These are phyloP conservation scores for Rhytidhysteron rufulum DNA, from an alignment of 2,329 filamentous ascomycete species.

Conservation along the genomic window DNA sequence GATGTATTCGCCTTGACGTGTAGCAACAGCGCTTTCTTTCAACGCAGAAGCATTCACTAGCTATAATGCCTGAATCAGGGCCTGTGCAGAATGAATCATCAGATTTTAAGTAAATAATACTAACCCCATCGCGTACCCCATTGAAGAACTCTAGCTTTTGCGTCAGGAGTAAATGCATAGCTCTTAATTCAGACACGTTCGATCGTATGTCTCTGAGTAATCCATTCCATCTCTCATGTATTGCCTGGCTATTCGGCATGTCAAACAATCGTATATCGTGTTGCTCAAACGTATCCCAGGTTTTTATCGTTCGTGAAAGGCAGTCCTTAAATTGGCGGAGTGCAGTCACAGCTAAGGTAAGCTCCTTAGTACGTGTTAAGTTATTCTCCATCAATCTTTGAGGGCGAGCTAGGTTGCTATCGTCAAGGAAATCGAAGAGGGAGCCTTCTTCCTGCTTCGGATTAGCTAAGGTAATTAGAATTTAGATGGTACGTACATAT, in stretches of 20 bases:
- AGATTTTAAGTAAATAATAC: neutral
- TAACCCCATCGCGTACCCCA: conserved; percentile 4
- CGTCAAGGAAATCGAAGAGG: neutral
- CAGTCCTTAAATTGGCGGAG: conserved; percentile 3
- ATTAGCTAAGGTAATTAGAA: neutral
- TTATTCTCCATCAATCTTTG: too few relatives aligned
- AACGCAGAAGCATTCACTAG: conserved; percentile 1
- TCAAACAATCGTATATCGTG: neutral
- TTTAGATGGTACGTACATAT: conserved; percentile 1
- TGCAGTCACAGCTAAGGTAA: conserved; percentile 2
- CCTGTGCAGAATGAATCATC: too few relatives aligned
- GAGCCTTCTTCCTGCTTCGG: neutral
- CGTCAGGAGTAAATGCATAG: neutral
- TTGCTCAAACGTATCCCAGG: conserved; percentile 2
- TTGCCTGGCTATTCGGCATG: neutral
- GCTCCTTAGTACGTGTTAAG: neutral
- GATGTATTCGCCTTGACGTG: conserved; percentile 3
- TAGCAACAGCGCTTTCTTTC: neutral
- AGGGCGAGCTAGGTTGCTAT: neutral
- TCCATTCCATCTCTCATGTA: conserved; percentile 1
- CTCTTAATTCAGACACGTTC: conserved; percentile 2
- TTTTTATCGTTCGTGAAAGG: conserved; percentile 1
- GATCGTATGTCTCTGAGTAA: neutral
- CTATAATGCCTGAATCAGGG: neutral
- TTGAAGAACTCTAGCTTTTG: conserved; percentile 5